Percentiles rank a stretch among this genome's conserved stretches.
These are phyloP conservation scores for Naganishia vishniacii DNA, from an alignment of 768 basidiomycete species.

Conservation along the genomic window DNA sequence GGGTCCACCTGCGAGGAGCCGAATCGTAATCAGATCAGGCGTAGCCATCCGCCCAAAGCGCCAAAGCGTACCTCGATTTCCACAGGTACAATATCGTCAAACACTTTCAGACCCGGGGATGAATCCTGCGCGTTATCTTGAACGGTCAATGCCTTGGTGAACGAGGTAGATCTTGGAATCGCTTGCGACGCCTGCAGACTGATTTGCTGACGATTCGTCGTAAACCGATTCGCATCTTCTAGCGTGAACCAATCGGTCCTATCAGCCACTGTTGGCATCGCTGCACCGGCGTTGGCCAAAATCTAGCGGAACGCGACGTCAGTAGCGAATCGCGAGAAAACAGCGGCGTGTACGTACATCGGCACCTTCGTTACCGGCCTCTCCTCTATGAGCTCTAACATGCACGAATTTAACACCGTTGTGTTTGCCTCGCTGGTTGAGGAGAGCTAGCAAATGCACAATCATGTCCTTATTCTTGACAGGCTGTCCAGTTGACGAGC, in stretches of 20 bases:
- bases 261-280: slow-evolving; percentile 31
- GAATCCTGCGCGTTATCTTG: no score
- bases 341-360: slow-evolving; percentile 52
- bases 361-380: slow-evolving; percentile 79
- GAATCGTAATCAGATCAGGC: not conserved
- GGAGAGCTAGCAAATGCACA: slow-evolving; percentile 61
- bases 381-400: slow-evolving; percentile 73
- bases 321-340: not conserved
- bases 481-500: slow-evolving; percentile 38
- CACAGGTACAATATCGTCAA: slow-evolving; percentile 24
- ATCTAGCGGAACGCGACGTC: slow-evolving; percentile 23
- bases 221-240: slow-evolving; percentile 28
- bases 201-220: no score
- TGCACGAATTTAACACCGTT: slow-evolving; percentile 58
- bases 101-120: not conserved
- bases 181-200: no score
- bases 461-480: slow-evolving; percentile 73
- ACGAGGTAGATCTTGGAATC: no score
- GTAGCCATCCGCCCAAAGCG: no score
- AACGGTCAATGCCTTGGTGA: no score
- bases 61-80: slow-evolving; percentile 37
- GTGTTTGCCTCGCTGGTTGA: slow-evolving; percentile 54
- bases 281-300: slow-evolving; percentile 40
- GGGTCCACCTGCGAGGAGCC: slow-evolving; percentile 34
- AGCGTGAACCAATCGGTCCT: slow-evolving; percentile 40